Evolutionary conservation across 2,329 filamentous ascomycete species (phyloP).

Genomic region (Aspergillus chevalieri): DNA sequence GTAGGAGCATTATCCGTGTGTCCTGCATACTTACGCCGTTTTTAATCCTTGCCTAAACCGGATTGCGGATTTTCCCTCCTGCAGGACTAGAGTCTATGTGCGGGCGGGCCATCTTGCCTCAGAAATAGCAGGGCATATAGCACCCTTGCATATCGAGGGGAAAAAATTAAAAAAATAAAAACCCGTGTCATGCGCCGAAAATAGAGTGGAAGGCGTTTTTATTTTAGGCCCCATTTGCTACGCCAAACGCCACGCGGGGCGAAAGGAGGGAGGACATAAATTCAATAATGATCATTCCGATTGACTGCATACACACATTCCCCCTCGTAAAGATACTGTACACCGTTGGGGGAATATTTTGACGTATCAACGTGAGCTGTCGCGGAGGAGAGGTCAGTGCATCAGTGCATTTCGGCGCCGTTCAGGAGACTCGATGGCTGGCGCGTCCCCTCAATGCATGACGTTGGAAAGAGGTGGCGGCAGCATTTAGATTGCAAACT

Average conservation of each 20-base stretch:
- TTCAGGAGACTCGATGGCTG: constrained; percentile 4
- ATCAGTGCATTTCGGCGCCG: constrained; percentile 7
- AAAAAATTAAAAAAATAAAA: background rate
- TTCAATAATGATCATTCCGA: background rate
- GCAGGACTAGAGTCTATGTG: constrained; percentile 5
- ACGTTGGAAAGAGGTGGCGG: constrained; percentile 9
- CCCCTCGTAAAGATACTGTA: background rate
- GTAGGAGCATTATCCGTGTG: background rate
- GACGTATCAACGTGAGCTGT: constrained; percentile 27
- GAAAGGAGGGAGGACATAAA: background rate
- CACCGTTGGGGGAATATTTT: constrained; percentile 12
- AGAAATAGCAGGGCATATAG: constrained; percentile 6
- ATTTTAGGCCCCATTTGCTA: background rate
- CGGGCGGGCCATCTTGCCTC: constrained; percentile 8
- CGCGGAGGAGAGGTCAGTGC: constrained; percentile 10
- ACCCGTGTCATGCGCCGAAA: background rate
- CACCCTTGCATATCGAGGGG: constrained; percentile 14
- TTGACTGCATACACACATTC: background rate
- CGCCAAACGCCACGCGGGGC: background rate
- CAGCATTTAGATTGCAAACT: constrained; percentile 17
- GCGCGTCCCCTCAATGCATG: constrained; percentile 1
- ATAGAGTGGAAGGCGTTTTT: background rate
- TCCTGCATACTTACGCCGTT: constrained; percentile 7
- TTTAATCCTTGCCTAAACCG: constrained; percentile 9
- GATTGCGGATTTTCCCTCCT: constrained; percentile 4